Evolutionary conservation across 257 asterid genomes (phyloP), one percentile per base, ranked within the genome.

Genomic region (Agastache rugosa): DNA sequence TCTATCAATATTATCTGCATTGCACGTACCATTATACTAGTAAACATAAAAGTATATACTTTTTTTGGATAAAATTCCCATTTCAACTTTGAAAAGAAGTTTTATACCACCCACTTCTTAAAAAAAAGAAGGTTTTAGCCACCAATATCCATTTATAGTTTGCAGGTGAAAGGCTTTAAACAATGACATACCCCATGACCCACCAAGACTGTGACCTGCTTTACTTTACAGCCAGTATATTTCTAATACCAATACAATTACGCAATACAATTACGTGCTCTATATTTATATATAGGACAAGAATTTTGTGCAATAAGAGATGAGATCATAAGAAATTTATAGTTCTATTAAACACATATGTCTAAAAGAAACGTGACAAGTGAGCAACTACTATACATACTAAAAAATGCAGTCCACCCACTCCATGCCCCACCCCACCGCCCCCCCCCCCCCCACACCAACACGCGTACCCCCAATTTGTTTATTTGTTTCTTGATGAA

Each of bases 171-270:
- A 23, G 75, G 70, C 44, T 58, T 64, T 34, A 17, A 68, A 39
- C 73, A 64, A 19, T 34, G 78, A 67, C 60, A 68, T 44, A 68
- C 23, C 23, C 51, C 59, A 54, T 75, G 85, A 67, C 85, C 88
- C 89, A 83, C 84, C 77, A 78, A 76, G 78, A 82, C 73, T 81
- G 72, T 58, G 67, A 58, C 34, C 20, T 39, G 8, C 79, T 50
- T 81, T 59, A 67, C 45, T 60, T 73, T 23, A 25, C 62, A 65
- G 35, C 83, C 87, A 82, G 80, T 61, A 63, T 41, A 41, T 31
- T 73, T 79, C 73, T 64, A 56, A 27, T 65, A 80, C n/a, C n/a
- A n/a, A n/a, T n/a, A n/a, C n/a, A n/a, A n/a, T n/a, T n/a, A n/a
- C n/a, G n/a, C n/a, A n/a, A n/a, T n/a, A 45, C 75, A 41, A 7